Conservation (phyloP, 164 flowering plant genomes). For the Dillenia suffruticosa region DNA sequence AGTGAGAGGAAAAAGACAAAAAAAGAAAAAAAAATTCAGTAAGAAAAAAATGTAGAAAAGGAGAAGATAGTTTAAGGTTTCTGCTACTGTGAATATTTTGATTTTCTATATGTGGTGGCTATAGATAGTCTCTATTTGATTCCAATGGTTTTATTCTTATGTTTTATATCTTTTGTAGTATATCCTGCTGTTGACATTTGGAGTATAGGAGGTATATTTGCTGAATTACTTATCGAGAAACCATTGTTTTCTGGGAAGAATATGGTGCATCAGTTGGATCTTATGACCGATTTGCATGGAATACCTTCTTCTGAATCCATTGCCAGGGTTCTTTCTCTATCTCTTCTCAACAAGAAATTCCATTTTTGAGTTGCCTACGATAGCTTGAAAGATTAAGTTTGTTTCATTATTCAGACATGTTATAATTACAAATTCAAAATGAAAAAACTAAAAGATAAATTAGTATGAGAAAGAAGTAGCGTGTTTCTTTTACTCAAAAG, state of each 20-base stretch:
- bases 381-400: not conserved
- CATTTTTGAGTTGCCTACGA: not conserved
- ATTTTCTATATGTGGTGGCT: too few species aligned
- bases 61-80: too few species aligned
- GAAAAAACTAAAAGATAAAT: constrained; percentile 87
- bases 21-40: too few species aligned
- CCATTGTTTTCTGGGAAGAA: constrained; percentile 85
- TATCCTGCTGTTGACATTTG: constrained; percentile 86
- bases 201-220: constrained; percentile 96
- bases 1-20: too few species aligned
- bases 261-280: constrained; percentile 81
- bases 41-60: too few species aligned
- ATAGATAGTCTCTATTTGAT: too few species aligned
- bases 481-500: constrained; percentile 66
- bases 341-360: not conserved
- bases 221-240: constrained; percentile 71
- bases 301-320: constrained; percentile 61
- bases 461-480: constrained; percentile 67
- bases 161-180: too few species aligned
- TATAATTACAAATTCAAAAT: constrained; percentile 72
- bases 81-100: too few species aligned
- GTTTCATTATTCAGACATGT: not conserved
- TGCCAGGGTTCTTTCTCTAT: constrained; percentile 47
- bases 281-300: constrained; percentile 85
- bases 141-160: too few species aligned